These are phyloP conservation scores for Volvox africanus DNA, from an alignment of 139 green algal species.

Conservation along the genomic window DNA sequence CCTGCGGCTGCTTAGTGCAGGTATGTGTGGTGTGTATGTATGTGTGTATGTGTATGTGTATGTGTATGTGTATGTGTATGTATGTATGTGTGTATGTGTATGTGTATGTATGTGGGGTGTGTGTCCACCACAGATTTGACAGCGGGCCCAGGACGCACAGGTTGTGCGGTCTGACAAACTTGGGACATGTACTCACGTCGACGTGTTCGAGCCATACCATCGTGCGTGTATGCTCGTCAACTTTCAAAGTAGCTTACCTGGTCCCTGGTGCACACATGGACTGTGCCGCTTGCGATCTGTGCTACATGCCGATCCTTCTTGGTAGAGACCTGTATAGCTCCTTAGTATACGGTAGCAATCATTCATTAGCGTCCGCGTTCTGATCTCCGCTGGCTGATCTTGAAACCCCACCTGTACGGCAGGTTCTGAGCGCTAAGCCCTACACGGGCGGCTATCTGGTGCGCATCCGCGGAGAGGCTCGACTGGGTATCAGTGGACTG, in stretches of 20 bases:
- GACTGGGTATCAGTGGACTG: slow-evolving; percentile 42
- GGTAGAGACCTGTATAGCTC: no score
- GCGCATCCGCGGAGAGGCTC: slow-evolving; percentile 39
- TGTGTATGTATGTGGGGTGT: background rate
- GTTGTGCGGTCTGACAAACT: no score
- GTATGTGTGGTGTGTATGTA: background rate
- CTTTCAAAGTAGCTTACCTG: no score
- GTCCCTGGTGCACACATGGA: no score
- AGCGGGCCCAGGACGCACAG: background rate
- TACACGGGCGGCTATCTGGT: slow-evolving; percentile 44
- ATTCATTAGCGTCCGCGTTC: no score
- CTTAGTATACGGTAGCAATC: no score
- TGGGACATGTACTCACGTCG: no score
- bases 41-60: background rate
- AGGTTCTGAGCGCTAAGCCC: slow-evolving; percentile 44
- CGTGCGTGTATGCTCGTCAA: no score
- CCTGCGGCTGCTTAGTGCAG: slow-evolving; percentile 46
- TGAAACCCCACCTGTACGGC: background rate
- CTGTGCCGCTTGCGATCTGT: no score
- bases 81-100: background rate
- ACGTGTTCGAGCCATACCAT: no score
- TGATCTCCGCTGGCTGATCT: no score
- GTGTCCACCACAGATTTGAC: background rate
- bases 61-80: background rate
- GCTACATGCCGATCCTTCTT: no score